phyloP scores from a whole-genome alignment of 352 stramenopile genomes.

The Phytophthora pisi region DNA sequence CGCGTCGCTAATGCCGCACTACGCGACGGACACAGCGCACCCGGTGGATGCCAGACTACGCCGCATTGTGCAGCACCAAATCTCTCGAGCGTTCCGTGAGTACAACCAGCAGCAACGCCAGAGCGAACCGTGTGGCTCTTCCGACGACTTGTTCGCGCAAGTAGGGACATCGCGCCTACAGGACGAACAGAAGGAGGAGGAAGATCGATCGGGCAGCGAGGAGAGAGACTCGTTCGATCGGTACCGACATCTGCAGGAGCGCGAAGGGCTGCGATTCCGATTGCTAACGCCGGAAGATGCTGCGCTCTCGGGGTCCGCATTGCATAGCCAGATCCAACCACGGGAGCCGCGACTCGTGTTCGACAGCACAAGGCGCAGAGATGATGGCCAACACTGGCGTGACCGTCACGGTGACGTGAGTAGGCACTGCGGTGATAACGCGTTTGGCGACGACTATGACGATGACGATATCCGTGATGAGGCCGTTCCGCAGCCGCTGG shows the following conservation, averaged over 20 bases:
- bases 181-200: constrained; percentile 7
- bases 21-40: constrained; percentile 23
- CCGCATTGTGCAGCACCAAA: constrained; percentile 43
- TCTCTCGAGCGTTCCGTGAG: constrained; percentile 44
- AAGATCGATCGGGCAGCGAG: background rate
- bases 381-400: constrained; percentile 12
- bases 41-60: constrained; percentile 28
- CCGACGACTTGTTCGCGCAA: constrained; percentile 2
- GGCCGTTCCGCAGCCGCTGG: constrained; percentile 1
- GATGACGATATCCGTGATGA: constrained; percentile 16
- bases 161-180: background rate
- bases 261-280: constrained; percentile 32
- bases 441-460: constrained; percentile 5
- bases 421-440: background rate
- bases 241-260: constrained; percentile 30
- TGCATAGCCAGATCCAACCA: constrained; percentile 12
- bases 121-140: background rate
- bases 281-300: constrained; percentile 24
- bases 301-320: constrained; percentile 11
- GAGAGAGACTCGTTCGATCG: constrained; percentile 10
- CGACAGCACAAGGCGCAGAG: constrained; percentile 16
- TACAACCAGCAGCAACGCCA: constrained; percentile 36
- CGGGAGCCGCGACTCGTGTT: constrained; percentile 30
- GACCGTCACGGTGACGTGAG: background rate
- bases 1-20: constrained; percentile 23